Base-by-base conservation (phyloP, 177 flowering plant genomes). In the Viscum album region DNA sequence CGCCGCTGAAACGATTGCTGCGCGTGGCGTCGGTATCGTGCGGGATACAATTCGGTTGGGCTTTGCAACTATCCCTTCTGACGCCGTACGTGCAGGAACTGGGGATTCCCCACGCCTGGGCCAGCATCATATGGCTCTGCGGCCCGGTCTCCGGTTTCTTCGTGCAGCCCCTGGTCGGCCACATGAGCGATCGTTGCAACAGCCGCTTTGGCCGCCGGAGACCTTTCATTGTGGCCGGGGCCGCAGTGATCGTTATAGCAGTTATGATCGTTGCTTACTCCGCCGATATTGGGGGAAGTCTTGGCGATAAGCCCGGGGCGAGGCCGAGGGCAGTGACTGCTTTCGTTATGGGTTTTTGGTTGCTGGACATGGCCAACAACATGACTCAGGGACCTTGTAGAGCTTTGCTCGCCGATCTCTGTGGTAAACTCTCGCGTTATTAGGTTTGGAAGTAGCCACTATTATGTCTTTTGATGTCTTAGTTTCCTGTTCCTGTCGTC, bases 1-100 rank as follows among this genome's bases (percentile, higher is more conserved):
- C 85, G 2, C 83, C 86, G 11, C 72, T 86, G 12, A 71, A 79
- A 74, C 74, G 72, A 34, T 79, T 94, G 6, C 79, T 92, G 33
- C 81, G 85, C 13, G 96, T 88, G 15, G 80, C 97, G 0, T 87
- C 96, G 26, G 83, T 94, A 28, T 96, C 96, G 4, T 78, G 96
- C 67, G 98, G 98, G 1, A 85, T 94, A n/a, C 98, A 94, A 65
- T 94, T 94, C 82, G 99, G 97, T 1, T 94, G 99, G 99, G 97
- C 98, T 2, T 79, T 94, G 10, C 98, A 94, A 79, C 87, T 94
- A 26, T 94, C 97, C 3, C 78, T 92, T 4, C 83, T 94, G 36
- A 94, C 99, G 0, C 99, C 97, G 0, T 94, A 94, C 79, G 96
- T 94, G n/a, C 98, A 94, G 80, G 90, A 89, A 83, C 89, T 94